Evolutionary conservation across 1,139 yeast species (phyloP), one percentile per base, ranked within the genome.

Genomic region (Blastobotrys apis): DNA sequence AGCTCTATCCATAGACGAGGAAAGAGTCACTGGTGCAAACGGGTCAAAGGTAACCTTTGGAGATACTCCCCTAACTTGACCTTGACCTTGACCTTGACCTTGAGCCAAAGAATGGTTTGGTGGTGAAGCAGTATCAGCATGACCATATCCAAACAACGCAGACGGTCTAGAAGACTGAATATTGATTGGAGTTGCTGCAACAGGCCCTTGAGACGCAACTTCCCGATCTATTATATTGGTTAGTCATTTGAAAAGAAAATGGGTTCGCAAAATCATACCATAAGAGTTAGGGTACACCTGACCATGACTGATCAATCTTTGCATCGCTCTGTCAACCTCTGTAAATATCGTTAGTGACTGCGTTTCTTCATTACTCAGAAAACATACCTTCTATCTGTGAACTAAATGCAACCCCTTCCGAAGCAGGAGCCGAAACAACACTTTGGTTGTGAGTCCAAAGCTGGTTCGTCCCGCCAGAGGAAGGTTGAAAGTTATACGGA

Each of bases 251-350:
- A n/a, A n/a, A n/a, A n/a, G n/a, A n/a, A n/a, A n/a, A n/a, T n/a
- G n/a, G n/a, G n/a, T n/a, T n/a, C n/a, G n/a, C n/a, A n/a, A n/a
- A n/a, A n/a, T n/a, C n/a, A 6, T 23, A 6, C 26, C 26, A 23
- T 10, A 6, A 23, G 6, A 23, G 26, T 23, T 6, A 6, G 26
- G 26, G 10, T 23, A 23, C 26, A 23, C 17, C 16, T 33, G 36
- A 12, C 44, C 44, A 30, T 34, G 39, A 27, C 30, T 26, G 15
- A 33, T 37, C 34, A 44, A 19, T 38, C 36, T 39, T 39, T 44
- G 41, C 41, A 39, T 39, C n/a, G 47, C 43, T 26, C 34, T 19
- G 29, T 44, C 47, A 17, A 44, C 37, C 41, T 44, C 44, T 38
- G 25, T 34, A 5, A 10, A n/a, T n/a, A n/a, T n/a, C n/a, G n/a